Base-by-base conservation (phyloP, 2,329 filamentous ascomycete genomes). In the Diplodia scrobiculata region DNA sequence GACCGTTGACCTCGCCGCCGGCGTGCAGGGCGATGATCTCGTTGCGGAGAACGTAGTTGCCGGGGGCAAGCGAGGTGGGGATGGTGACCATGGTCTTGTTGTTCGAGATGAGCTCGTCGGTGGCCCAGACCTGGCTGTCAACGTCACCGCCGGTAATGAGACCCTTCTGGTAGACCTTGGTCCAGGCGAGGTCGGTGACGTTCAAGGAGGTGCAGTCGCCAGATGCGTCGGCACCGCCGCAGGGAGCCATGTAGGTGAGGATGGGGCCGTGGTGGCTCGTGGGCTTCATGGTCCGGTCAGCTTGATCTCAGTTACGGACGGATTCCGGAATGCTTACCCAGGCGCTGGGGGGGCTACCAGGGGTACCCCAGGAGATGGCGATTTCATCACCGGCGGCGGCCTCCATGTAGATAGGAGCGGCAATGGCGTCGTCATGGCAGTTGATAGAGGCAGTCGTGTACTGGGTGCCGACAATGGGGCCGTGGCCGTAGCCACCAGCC, bases 21-120 rank as follows among this genome's bases (percentile, higher is more conserved):
- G 75, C 75, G 71, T 76, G 75, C 66, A 76, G 72, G 29, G 53
- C 64, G 4, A 70, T 69, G 54, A 76, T 74, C 67, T 76, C 75
- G 19, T 74, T 74, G 66, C 75, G 73, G 52, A 76, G 72, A 48
- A 76, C 74, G 62, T 76, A 76, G 71, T 75, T 75, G 29, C 74
- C 73, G 45, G 68, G 73, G 53, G 73, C 73, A 53, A 76, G 73
- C 38, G 71, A 69, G 11, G 69, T 70, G 21, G 75, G 75, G 52
- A 76, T 76, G 4, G 69, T 75, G 55, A 76, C 72, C 2, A 68
- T 73, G 63, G 76, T 73, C 14, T 67, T 63, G 69, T 76, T 76
- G 64, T 66, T 51, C 10, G 41, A 7, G 54, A 58, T 58, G 52
- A 66, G 64, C 64, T 66, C 47, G 54, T 67, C 68, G 60, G 74